Base-by-base conservation (phyloP, 176 grass and related monocot genomes). In the Carex littledalei region DNA sequence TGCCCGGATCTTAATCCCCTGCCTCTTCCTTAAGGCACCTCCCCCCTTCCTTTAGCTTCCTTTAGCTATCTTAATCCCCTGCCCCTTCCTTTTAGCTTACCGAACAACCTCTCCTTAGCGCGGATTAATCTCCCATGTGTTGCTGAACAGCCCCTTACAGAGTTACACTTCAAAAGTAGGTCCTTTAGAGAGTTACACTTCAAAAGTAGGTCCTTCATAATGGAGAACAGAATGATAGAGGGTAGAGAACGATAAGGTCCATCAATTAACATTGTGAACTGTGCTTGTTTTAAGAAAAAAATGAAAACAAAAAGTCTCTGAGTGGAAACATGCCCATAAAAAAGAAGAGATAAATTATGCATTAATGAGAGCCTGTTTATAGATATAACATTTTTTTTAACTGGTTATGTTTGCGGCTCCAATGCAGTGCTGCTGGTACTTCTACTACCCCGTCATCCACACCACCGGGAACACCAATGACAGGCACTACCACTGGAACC, bases 361-460 rank as follows among this genome's bases (percentile, higher is more conserved):
- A 24, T 21, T 9, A 9, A 63, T 50, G 47, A 47, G 45, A 50
- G 12, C 63, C 12, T 66, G 29, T 49, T 18, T 76, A 52, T 52
- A 21, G 35, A 13, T 29, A 6, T 50, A 20, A 54, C 72, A 53
- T 39, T 18, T 15, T 10, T 59, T 39, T 39, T 39, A 5, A 41
- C 15, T 61, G 18, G 9, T 80, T 6, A 45, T 14, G 34, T 65
- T 60, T 61, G 32, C 8, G 71, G 1, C 62, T 2, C 67, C 62
- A 43, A 26, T 37, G 15, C 91, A 95, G 93, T 81, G 59, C 83
- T 7, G 34, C 21, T 18, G 88, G 93, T 81, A 92, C 86, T 6
- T 50, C 83, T 11, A 88, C 57, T 16, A 95, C 92, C 2, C 83
- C 87, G 0, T 80, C 67, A 7, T 12, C 84, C 11, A 84, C 62